Base-by-base conservation (phyloP, 2,329 filamentous ascomycete genomes). In the Fusarium sp. region DNA sequence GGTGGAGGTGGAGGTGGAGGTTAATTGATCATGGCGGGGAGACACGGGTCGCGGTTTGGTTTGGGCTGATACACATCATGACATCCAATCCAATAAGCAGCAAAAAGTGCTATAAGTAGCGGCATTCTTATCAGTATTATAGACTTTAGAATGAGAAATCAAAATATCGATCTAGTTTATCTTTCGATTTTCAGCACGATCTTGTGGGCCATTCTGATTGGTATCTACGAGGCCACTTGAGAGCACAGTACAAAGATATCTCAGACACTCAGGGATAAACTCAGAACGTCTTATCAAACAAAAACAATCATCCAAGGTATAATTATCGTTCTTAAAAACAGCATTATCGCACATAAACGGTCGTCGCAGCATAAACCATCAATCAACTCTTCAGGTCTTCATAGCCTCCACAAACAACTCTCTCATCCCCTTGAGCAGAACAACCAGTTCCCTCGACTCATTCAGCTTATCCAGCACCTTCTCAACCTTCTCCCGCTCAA, bases 351-450 rank as follows among this genome's bases (percentile, higher is more conserved):
- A 73, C 68, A 68, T 71, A 38, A 49, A 63, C 36, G 52, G 42
- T 65, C 58, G 44, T 68, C 58, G 36, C 45, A 56, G 61, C 58
- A 47, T 65, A 47, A 52, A 59, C 22, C 46, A 39, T 50, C 44
- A 29, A 42, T 20, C 47, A 36, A 29, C 7, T 38, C 42, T 9
- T 83, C 78, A 88, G 31, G 83, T 82, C 81, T 87, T 90, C 82
- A 91, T 86, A 22, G 88, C 87, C 79, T 92, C 90, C 0, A 90
- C 89, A 83, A 96, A 95, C 63, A 95, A 79, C 81, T 92, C 91
- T 74, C 93, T 86, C 93, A 97, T 96, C 5, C 91, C 92, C 84
- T 95, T 96, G 65, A 96, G 82, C 79, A 96, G 86, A 44, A 87
- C 84, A 8, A 88, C 89, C 77, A 97, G 79, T 79, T 95, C 92